These are phyloP conservation scores for Pinus tabuliformis DNA, from an alignment of 75 land plant genomes.

Conservation along the genomic window DNA sequence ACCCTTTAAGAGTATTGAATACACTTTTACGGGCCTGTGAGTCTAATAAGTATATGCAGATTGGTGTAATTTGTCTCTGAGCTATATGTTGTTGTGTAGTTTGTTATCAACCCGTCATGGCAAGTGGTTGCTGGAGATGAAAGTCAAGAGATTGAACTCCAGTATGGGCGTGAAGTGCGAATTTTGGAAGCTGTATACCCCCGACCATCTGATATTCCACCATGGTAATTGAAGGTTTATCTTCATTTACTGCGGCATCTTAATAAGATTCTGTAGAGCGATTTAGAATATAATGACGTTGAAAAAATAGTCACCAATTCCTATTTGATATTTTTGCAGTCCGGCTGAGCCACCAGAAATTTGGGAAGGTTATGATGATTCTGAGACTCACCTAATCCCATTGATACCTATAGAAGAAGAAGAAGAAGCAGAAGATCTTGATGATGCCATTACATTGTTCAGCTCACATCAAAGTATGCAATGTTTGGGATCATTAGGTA, in stretches of 20 bases:
- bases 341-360: slow-evolving; percentile 51
- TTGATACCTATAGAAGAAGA: slow-evolving; percentile 76
- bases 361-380: slow-evolving; percentile 23
- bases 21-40: slow-evolving; percentile 13
- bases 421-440: slow-evolving; percentile 34
- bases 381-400: slow-evolving; percentile 46
- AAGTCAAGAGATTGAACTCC: slow-evolving; percentile 50
- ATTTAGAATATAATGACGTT: neutral
- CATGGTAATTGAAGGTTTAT: slow-evolving; percentile 36
- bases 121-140: slow-evolving; percentile 76
- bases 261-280: too few relatives aligned
- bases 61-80: neutral
- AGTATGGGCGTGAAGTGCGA: slow-evolving; percentile 60
- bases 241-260: neutral
- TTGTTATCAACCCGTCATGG: slow-evolving; percentile 53
- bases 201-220: slow-evolving; percentile 71
- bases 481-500: neutral
- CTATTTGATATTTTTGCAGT: slow-evolving; percentile 28
- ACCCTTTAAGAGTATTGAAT: neutral
- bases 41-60: neutral
- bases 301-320: neutral
- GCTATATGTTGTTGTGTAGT: slow-evolving; percentile 32
- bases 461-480: slow-evolving; percentile 4
- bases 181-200: slow-evolving; percentile 92
- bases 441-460: neutral